A percentile compares a stretch with the other conserved stretches of the same genome.
phyloP scores from a whole-genome alignment of 2,329 filamentous ascomycete species.

The Hypoxylon sp. region DNA sequence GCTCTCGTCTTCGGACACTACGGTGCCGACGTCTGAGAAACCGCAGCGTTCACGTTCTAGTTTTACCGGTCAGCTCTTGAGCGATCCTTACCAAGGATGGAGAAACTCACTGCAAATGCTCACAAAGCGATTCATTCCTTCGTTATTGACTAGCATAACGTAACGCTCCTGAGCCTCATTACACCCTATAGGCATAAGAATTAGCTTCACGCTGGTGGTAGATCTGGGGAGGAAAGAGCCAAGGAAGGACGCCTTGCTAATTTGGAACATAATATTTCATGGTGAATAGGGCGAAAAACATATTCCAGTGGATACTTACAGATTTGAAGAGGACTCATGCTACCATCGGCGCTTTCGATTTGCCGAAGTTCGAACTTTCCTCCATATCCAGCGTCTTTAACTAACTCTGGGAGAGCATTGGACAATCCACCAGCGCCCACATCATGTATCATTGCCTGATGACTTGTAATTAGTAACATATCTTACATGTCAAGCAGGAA shows the following conservation, averaged over 20 bases:
- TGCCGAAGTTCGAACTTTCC: conserved; percentile 95
- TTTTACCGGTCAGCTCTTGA: conserved; percentile 8
- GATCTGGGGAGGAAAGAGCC: not conserved
- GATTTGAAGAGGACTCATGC: conserved; percentile 96
- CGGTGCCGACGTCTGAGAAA: conserved; percentile 90
- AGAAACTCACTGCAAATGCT: conserved; percentile 65
- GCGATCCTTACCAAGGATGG: not conserved
- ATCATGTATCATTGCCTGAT: conserved; percentile 88
- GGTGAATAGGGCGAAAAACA: not conserved
- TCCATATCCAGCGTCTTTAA: conserved; percentile 83
- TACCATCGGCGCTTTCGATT: conserved; percentile 87
- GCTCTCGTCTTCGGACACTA: conserved; percentile 70
- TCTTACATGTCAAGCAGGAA: not conserved
- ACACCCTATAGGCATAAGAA: conserved; percentile 54
- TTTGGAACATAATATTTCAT: not conserved
- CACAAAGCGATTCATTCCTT: conserved; percentile 81
- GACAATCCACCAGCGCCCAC: conserved; percentile 93
- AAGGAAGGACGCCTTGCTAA: not conserved
- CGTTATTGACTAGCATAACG: conserved; percentile 86
- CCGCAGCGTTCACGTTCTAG: conserved; percentile 82
- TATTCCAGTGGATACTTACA: conserved; percentile 65
- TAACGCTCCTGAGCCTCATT: conserved; percentile 98
- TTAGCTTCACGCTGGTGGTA: conserved; percentile 9
- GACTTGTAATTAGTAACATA: conserved; percentile 5
- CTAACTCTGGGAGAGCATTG: conserved; percentile 79